These are phyloP conservation scores for Phytophthora quininea DNA, from an alignment of 352 stramenopile genomes.

Conservation along the genomic window DNA sequence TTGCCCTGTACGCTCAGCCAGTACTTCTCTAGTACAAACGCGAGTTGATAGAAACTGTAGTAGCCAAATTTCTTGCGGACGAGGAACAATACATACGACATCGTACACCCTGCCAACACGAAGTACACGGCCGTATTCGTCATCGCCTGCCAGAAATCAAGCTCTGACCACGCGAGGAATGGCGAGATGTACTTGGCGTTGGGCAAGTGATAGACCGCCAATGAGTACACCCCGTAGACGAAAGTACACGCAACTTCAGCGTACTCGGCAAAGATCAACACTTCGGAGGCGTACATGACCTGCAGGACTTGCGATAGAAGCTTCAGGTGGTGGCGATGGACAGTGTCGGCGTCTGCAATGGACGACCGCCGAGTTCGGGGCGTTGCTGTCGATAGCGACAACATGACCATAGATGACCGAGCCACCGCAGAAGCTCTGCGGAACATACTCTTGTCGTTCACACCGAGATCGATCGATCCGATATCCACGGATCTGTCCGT, in stretches of 20 bases:
- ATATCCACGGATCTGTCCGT: neutral
- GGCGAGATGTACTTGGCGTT: conserved; percentile 22
- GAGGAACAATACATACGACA: conserved; percentile 21
- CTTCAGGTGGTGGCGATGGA: conserved; percentile 25
- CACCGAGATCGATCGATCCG: neutral
- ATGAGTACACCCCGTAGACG: conserved; percentile 32
- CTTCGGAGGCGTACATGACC: conserved; percentile 34
- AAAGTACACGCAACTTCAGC: conserved; percentile 28
- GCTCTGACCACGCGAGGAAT: conserved; percentile 5
- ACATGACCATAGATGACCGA: neutral
- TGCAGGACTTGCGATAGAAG: conserved; percentile 28
- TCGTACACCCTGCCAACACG: conserved; percentile 14
- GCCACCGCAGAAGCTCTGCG: too few relatives aligned
- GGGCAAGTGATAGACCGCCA: conserved; percentile 15
- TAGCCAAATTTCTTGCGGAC: conserved; percentile 31
- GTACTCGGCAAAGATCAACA: conserved; percentile 36
- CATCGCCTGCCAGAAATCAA: conserved; percentile 11
- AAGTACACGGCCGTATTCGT: conserved; percentile 15
- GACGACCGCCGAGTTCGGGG: neutral
- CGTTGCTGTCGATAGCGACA: neutral
- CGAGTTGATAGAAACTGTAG: conserved; percentile 29
- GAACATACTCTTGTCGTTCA: neutral
- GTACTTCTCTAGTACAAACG: conserved; percentile 44
- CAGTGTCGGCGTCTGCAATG: conserved; percentile 23
- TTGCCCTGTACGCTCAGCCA: conserved; percentile 33